Evolutionary conservation across 2,329 filamentous ascomycete species (phyloP), one percentile per base, ranked within the genome.

Genomic region (Rutstroemia sp.): DNA sequence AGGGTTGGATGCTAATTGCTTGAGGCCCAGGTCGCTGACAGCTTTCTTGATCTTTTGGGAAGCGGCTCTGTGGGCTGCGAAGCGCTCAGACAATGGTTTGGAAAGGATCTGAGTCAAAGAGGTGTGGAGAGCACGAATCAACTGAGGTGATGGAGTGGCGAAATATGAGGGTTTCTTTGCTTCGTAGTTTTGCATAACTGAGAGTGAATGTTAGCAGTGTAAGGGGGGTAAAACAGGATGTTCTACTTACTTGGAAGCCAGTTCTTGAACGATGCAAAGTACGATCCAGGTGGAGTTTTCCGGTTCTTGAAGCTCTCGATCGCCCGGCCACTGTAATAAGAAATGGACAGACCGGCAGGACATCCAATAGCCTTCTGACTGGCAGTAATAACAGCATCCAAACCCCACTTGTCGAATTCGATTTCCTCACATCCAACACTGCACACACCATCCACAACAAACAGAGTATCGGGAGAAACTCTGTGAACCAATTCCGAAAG

Each of bases 111-210:
- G 90, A 56, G 78, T 86, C 27, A 99, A 79, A 2, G 91, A 82
- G 8, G 92, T 96, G 79, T 99, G 87, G 38, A 99, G 82, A 48
- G 94, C 94, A 73, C 88, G 92, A 64, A 99, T 80, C 51, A 99
- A 83, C 74, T 99, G 94, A 14, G 94, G 94, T 4, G 92, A 91
- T 0, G 94, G 94, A 1, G 94, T 99, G 39, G 94, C 94, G 69
- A 99, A 99, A 78, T 99, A 99, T 2, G 91, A 95, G 39, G 94
- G 84, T 77, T 97, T 99, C 78, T 92, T 90, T 62, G 90, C 89
- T 76, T 99, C 94, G 74, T 99, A 99, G 76, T 96, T 97, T 76
- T 94, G 85, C 92, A 99, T 97, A 73, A 99, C 87, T 89, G 30
- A 10, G 30, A 58, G 47, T 19, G 16, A 16, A 14, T 30, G 16